phyloP scores from a whole-genome alignment of 2,329 filamentous ascomycete genomes.

The Coleophoma eucalyptorum region DNA sequence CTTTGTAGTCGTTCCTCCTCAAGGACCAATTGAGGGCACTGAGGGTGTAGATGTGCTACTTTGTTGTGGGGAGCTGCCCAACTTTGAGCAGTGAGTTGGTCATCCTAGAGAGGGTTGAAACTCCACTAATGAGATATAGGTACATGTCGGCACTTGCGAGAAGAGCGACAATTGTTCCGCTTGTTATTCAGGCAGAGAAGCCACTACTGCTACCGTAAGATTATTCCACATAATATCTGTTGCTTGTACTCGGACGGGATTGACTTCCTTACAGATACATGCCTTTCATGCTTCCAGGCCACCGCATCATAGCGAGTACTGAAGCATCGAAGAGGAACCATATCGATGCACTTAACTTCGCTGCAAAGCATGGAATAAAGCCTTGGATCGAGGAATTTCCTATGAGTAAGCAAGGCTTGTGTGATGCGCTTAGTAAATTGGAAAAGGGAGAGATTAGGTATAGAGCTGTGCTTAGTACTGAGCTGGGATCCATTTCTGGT shows the following conservation, averaged over 20 bases:
- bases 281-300: conserved; percentile 10
- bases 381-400: conserved; percentile 15
- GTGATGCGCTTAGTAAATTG: conserved; percentile 7
- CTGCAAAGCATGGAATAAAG: conserved; percentile 10
- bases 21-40: not conserved
- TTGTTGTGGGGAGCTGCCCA: conserved; percentile 3
- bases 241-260: not conserved
- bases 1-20: conserved; percentile 45
- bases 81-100: conserved; percentile 7
- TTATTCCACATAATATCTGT: not conserved
- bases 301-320: conserved; percentile 8
- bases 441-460: conserved; percentile 12
- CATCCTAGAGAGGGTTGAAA: not conserved
- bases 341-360: conserved; percentile 10
- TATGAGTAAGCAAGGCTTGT: conserved; percentile 10
- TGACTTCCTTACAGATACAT: conserved; percentile 4
- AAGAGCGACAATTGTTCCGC: conserved; percentile 9
- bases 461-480: conserved; percentile 7
- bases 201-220: conserved; percentile 7
- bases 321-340: conserved; percentile 13
- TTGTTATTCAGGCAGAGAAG: conserved; percentile 9
- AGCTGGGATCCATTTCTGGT: too few species aligned
- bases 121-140: conserved; percentile 3
- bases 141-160: conserved; percentile 6
- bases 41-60: conserved; percentile 8